A percentile compares a stretch with the other conserved stretches of the same genome.
Conservation (phyloP, 164 flowering plant species). For the Cinnamomum micranthum region DNA sequence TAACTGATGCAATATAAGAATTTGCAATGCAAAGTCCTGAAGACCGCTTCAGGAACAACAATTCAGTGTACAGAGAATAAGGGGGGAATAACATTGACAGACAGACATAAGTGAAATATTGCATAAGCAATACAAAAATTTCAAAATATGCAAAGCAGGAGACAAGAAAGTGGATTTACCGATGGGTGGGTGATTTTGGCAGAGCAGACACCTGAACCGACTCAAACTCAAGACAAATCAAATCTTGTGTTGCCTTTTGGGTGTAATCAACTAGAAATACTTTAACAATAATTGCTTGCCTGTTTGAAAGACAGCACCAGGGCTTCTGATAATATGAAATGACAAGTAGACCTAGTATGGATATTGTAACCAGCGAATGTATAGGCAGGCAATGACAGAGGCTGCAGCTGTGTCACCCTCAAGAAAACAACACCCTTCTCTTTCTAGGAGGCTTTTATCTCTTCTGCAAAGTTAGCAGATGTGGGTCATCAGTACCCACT, state of each 20-base stretch:
- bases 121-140: conserved; percentile 10
- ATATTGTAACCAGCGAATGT: background rate
- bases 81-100: background rate
- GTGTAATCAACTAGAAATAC: conserved; percentile 3
- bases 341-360: background rate
- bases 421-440: conserved; percentile 3
- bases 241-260: background rate
- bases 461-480: conserved; percentile 21
- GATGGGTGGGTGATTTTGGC: conserved; percentile 5
- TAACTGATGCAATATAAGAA: background rate
- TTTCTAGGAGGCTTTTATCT: conserved; percentile 8
- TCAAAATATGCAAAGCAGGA: background rate
- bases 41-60: background rate
- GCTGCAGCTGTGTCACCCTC: background rate
- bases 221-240: conserved; percentile 2
- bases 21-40: conserved; percentile 1
- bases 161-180: conserved; percentile 4
- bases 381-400: background rate
- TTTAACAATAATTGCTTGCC: conserved; percentile 1
- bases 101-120: conserved; percentile 8
- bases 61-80: conserved; percentile 9
- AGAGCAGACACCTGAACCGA: conserved; percentile 5
- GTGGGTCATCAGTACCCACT: conserved; percentile 27
- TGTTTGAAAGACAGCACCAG: background rate
- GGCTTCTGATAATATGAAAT: background rate